phyloP scores from a whole-genome alignment of 2,329 filamentous ascomycete genomes.

The Aspergillus jensenii region DNA sequence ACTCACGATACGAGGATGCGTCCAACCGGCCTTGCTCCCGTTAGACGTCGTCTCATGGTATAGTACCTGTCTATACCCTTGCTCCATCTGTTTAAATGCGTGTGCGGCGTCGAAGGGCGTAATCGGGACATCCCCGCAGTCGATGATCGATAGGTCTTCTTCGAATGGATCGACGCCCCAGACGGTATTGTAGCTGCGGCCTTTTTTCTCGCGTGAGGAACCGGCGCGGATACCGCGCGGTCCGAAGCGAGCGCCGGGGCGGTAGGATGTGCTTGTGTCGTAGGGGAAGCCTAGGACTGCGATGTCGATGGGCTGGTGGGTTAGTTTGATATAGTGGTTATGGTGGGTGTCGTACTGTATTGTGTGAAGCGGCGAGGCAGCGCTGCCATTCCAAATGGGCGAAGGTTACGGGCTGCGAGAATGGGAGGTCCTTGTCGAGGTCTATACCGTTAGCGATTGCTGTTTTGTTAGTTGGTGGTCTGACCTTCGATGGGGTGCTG shows the following conservation, averaged over 20 bases:
- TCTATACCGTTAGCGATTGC: not conserved
- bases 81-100: conserved; percentile 29
- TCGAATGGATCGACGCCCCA: conserved; percentile 29
- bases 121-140: conserved; percentile 31
- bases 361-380: not conserved
- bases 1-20: conserved; percentile 19
- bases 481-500: not conserved
- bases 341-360: not conserved
- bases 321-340: not conserved
- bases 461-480: not conserved
- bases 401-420: not conserved
- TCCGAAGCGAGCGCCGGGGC: conserved; percentile 33
- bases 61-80: conserved; percentile 18
- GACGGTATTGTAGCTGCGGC: conserved; percentile 28
- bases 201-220: conserved; percentile 28
- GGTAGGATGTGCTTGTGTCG: conserved; percentile 33
- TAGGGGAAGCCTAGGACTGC: conserved; percentile 34
- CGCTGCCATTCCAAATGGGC: not conserved
- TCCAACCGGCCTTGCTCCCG: conserved; percentile 11
- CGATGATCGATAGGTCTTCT: conserved; percentile 22
- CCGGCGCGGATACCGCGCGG: conserved; percentile 32
- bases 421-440: not conserved
- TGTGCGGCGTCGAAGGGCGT: conserved; percentile 25
- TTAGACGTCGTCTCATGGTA: conserved; percentile 14
- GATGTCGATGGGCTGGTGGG: conserved; percentile 22